Conservation (phyloP, 2,329 filamentous ascomycete species). For the Sporothrix brasiliensis region DNA sequence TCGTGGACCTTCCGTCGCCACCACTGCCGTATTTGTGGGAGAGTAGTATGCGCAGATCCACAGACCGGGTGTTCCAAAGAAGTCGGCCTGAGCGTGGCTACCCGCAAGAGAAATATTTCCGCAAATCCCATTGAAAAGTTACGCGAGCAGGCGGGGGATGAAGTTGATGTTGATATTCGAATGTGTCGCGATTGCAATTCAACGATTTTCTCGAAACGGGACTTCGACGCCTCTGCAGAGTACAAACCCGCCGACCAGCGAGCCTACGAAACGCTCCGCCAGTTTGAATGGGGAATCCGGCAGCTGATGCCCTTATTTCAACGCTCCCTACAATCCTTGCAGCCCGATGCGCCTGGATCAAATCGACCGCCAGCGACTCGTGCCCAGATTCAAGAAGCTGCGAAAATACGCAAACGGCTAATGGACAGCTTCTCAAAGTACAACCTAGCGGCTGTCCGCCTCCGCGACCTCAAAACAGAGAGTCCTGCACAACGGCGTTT, state of each 20-base stretch:
- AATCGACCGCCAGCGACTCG: conserved; percentile 53
- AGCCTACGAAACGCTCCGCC: conserved; percentile 78
- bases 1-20: conserved; percentile 91
- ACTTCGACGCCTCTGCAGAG: conserved; percentile 72
- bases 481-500: conserved; percentile 73
- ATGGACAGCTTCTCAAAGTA: conserved; percentile 90
- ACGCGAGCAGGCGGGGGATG: conserved; percentile 41
- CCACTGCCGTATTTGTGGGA: conserved; percentile 91
- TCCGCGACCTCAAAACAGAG: conserved; percentile 75
- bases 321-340: conserved; percentile 70
- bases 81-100: conserved; percentile 75
- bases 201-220: conserved; percentile 65
- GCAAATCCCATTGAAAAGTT: conserved; percentile 38
- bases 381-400: conserved; percentile 78
- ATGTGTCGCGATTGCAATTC: conserved; percentile 88
- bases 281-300: conserved; percentile 86
- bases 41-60: conserved; percentile 87
- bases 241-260: conserved; percentile 74
- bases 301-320: conserved; percentile 83
- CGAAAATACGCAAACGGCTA: conserved; percentile 84
- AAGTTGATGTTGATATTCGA: conserved; percentile 76
- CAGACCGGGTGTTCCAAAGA: conserved; percentile 83
- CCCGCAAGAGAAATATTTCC: conserved; percentile 47
- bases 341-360: conserved; percentile 49
- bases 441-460: conserved; percentile 75